phyloP scores from a whole-genome alignment of 2,329 filamentous ascomycete genomes.

The Phoma herbarum region DNA sequence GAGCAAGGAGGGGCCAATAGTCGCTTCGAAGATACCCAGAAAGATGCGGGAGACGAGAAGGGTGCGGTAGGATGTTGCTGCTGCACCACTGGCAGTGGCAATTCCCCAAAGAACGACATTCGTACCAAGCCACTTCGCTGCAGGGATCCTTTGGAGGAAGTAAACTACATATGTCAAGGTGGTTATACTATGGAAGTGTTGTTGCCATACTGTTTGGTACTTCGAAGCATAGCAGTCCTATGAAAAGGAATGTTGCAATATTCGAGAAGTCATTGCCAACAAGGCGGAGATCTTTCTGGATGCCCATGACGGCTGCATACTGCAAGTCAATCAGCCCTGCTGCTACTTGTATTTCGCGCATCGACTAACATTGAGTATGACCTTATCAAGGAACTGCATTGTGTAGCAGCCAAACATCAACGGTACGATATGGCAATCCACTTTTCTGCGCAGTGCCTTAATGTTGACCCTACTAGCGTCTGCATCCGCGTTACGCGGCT shows the following conservation, averaged over 20 bases:
- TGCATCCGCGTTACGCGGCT: background rate
- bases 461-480: background rate
- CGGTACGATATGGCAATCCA: conserved; percentile 52
- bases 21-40: conserved; percentile 63
- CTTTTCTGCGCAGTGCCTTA: conserved; percentile 35
- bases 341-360: too few species aligned
- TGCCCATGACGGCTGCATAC: conserved; percentile 54
- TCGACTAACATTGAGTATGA: conserved; percentile 26
- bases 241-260: conserved; percentile 48
- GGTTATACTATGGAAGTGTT: background rate
- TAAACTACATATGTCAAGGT: conserved; percentile 11
- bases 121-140: conserved; percentile 61
- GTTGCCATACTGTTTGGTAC: conserved; percentile 46
- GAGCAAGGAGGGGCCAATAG: conserved; percentile 62
- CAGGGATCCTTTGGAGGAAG: conserved; percentile 59
- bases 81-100: conserved; percentile 46
- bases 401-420: conserved; percentile 44
- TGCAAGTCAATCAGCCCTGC: conserved; percentile 1
- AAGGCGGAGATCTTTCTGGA: conserved; percentile 48
- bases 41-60: conserved; percentile 60
- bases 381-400: conserved; percentile 53
- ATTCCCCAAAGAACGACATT: conserved; percentile 57
- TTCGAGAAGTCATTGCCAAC: conserved; percentile 49
- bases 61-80: conserved; percentile 50
- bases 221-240: conserved; percentile 50